Conservation (phyloP, 2,329 filamentous ascomycete species). For the Decorospora gaudefroyi region DNA sequence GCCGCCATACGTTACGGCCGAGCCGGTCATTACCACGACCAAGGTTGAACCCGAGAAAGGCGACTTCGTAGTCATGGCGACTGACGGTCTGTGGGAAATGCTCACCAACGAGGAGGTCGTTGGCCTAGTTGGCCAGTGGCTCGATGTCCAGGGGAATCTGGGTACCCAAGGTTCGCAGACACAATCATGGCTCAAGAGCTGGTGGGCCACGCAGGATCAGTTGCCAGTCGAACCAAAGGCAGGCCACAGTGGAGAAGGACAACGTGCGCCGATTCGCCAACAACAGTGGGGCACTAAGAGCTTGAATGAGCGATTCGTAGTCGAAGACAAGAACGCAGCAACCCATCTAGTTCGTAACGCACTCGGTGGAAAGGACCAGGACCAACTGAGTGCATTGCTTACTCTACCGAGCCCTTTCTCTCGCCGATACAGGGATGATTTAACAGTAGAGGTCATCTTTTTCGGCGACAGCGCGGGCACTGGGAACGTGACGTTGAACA, state of each 20-base stretch:
- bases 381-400: constrained; percentile 89
- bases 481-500: constrained; percentile 80
- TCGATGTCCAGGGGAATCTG: constrained; percentile 70
- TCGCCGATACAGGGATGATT: constrained; percentile 88
- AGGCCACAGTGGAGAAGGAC: constrained; percentile 63
- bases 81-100: constrained; percentile 99
- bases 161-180: constrained; percentile 44
- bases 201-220: constrained; percentile 62
- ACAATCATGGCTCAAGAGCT: constrained; percentile 71
- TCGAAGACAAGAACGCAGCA: constrained; percentile 93
- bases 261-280: constrained; percentile 84
- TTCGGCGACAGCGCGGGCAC: constrained; percentile 80
- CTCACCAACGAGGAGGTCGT: constrained; percentile 97
- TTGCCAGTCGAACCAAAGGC: constrained; percentile 76
- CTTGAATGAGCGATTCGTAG: constrained; percentile 80
- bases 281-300: constrained; percentile 86
- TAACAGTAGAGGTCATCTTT: constrained; percentile 98
- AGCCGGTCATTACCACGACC: constrained; percentile 91
- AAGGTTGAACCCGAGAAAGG: constrained; percentile 86
- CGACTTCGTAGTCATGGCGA: constrained; percentile 95
- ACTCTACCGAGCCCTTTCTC: constrained; percentile 92
- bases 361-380: constrained; percentile 86
- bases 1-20: constrained; percentile 95
- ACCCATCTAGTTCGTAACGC: constrained; percentile 96
- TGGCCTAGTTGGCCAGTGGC: constrained; percentile 93